Percentiles rank a stretch among this genome's conserved stretches.
Conservation (phyloP, 108 stramenopile genomes). For the Cafeteria roenbergensis region DNA sequence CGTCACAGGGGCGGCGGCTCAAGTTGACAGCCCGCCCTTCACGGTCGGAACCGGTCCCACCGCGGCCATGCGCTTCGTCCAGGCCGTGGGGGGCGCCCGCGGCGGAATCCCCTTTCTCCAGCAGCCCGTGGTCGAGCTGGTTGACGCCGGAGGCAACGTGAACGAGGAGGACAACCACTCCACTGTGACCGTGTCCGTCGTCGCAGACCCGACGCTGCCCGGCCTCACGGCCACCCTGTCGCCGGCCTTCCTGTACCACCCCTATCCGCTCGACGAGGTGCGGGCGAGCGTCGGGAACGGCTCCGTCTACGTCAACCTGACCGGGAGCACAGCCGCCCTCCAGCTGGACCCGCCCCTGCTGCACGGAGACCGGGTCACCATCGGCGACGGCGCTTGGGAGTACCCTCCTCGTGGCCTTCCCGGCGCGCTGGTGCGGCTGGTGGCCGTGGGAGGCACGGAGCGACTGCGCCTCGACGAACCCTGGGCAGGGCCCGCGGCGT, state of each 20-base stretch:
- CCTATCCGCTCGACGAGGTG: background rate
- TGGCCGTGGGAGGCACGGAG: background rate
- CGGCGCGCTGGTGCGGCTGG: background rate
- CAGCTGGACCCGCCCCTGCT: background rate
- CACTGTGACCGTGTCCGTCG: background rate
- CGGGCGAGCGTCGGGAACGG: background rate
- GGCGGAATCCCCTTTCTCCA: constrained; percentile 6
- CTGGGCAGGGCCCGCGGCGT: background rate
- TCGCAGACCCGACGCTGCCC: too few species aligned
- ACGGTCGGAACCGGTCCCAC: background rate
- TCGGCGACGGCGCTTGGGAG: too few species aligned
- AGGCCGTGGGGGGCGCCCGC: constrained; percentile 1
- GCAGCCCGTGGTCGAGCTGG: constrained; percentile 10
- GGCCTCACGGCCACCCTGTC: too few species aligned
- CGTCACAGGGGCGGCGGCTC: background rate
- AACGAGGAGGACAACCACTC: background rate
- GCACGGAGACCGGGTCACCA: background rate
- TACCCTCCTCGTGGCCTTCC: too few species aligned
- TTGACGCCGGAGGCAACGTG: constrained; percentile 14
- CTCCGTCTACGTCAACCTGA: background rate
- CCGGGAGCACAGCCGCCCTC: background rate
- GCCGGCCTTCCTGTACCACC: background rate
- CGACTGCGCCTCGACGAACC: background rate
- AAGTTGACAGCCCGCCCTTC: constrained; percentile 5
- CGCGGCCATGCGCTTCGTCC: background rate